phyloP scores from a whole-genome alignment of 192 early-diverging fungal genomes.

The Backusella mclennaniae region DNA sequence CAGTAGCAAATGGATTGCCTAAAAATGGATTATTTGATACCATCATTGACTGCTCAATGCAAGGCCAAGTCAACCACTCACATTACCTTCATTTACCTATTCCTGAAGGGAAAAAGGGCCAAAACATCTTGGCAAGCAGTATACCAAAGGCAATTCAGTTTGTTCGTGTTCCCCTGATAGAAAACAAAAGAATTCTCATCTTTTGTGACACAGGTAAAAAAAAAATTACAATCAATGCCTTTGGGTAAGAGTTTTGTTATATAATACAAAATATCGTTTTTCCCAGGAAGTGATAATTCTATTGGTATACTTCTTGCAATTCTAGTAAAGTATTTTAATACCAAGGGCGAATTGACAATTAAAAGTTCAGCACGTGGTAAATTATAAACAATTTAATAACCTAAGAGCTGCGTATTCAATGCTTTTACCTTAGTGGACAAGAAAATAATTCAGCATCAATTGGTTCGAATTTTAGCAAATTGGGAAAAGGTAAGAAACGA shows the following conservation, averaged over 20 bases:
- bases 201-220: constrained; percentile 73
- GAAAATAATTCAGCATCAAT: constrained; percentile 58
- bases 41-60: constrained; percentile 79
- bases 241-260: background rate
- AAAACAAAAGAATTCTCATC: constrained; percentile 55
- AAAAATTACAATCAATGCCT: no score
- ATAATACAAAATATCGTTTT: background rate
- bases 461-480: constrained; percentile 66
- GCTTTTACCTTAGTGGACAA: constrained; percentile 37
- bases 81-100: constrained; percentile 73
- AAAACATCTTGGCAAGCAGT: constrained; percentile 53
- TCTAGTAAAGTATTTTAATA: constrained; percentile 58
- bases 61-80: constrained; percentile 30
- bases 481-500: constrained; percentile 47
- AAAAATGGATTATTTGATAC: constrained; percentile 64
- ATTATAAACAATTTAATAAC: background rate
- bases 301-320: constrained; percentile 75
- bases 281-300: constrained; percentile 70
- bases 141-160: constrained; percentile 62
- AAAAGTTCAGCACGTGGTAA: constrained; percentile 23
- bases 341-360: constrained; percentile 31
- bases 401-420: background rate
- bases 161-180: constrained; percentile 37
- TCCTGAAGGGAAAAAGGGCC: constrained; percentile 88
- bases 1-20: constrained; percentile 62